Base-by-base conservation (phyloP, 2,329 filamentous ascomycete species). In the Incumbomyces lentus region DNA sequence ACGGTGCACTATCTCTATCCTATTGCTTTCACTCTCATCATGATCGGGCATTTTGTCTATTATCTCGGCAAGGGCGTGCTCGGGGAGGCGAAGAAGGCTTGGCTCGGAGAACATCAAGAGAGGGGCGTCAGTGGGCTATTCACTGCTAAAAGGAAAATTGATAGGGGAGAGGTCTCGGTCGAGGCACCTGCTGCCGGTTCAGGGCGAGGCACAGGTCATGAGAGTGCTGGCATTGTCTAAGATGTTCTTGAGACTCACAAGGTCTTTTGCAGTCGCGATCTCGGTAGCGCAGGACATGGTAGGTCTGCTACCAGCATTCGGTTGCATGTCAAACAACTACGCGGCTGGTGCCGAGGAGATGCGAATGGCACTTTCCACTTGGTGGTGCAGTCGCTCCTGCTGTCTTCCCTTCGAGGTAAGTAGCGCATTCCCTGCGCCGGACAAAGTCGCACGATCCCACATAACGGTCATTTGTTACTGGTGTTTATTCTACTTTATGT, bases 11-110 rank as follows among this genome's bases (percentile, higher is more conserved):
- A 79, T 73, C 75, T 95, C 68, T 98, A 98, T 67, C 90, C 92
- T 4, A 85, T 95, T 61, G 90, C 92, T 11, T 98, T 98, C 64
- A 86, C 94, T 8, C 73, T 89, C 55, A 96, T 98, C 64, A 80
- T 98, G 55, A 45, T 89, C 22, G 90, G 92, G 1, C 77, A 95
- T 57, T 72, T 89, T 40, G 74, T 87, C 38, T 98, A 98, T 67
- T 96, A 95, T 65, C 68, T 94, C 31, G 81, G 84, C 1, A 86
- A 88, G 48, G 83, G 79, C 61, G 76, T 86, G 47, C 68, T 95
- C 42, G 90, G 88, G 29, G 92, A 96, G 66, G 81, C 84, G 44
- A 80, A 82, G 72, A 98, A 98, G 76, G 92, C 92, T 14, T 98
- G 92, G 92, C 69, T 98, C 44, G 90, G 90, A 1, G 75, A 79